Evolutionary conservation across 2,329 filamentous ascomycete species (phyloP).

Genomic region (Penicillium sp.): DNA sequence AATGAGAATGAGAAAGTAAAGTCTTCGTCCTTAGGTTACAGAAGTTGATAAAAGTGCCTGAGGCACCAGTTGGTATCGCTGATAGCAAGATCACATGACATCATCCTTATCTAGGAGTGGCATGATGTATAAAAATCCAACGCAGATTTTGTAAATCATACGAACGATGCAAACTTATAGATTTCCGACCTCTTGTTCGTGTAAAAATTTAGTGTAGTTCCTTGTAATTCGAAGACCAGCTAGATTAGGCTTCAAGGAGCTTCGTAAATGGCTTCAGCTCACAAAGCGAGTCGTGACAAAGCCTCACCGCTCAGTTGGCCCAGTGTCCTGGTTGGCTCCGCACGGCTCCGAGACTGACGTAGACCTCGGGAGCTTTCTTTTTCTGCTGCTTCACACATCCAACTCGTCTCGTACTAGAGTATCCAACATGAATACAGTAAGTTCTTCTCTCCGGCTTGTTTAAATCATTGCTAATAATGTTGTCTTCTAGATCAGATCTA

Average conservation of each 20-base stretch:
- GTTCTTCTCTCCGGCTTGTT: constrained; percentile 18
- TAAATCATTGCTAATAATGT: constrained; percentile 9
- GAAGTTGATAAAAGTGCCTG: constrained; percentile 22
- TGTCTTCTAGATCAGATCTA: constrained; percentile 53
- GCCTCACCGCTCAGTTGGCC: no score
- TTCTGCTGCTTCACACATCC: constrained; percentile 8
- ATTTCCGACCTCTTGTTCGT: no score
- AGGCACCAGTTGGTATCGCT: constrained; percentile 20
- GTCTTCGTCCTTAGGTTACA: neutral
- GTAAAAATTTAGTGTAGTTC: no score
- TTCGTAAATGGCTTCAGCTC: no score
- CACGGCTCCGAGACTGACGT: constrained; percentile 17
- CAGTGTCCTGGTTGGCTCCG: no score
- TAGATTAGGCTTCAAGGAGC: no score
- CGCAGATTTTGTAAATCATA: no score
- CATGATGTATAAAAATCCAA: no score
- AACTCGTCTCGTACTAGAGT: neutral
- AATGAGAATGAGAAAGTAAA: neutral
- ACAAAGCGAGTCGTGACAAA: no score
- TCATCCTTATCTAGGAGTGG: no score
- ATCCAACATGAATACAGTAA: constrained; percentile 54
- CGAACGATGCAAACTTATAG: no score
- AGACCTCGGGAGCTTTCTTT: constrained; percentile 8
- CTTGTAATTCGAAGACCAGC: no score
- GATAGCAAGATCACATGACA: neutral